Evolutionary conservation across 2,329 filamentous ascomycete species (phyloP).

Genomic region (Epicoccum sorghinum): DNA sequence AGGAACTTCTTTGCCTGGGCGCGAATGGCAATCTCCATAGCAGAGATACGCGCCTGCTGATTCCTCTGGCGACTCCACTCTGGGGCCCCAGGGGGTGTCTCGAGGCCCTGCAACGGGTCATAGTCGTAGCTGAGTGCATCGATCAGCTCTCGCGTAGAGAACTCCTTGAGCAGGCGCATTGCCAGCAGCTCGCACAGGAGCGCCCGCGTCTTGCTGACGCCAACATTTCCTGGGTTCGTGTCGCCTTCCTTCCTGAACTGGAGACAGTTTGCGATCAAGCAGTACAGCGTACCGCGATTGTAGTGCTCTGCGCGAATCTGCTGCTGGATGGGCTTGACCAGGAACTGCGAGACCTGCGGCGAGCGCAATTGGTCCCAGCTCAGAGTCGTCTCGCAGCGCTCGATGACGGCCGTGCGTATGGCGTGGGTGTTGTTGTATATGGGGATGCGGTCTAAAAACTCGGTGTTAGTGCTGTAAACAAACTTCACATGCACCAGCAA

Average conservation of each 20-base stretch:
- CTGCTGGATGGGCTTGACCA: conserved; percentile 93
- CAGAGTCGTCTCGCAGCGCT: conserved; percentile 87
- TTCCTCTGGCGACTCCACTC: conserved; percentile 34
- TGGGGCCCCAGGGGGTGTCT: conserved; percentile 49
- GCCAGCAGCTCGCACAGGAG: conserved; percentile 90
- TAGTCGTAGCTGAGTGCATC: conserved; percentile 96
- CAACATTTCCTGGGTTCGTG: conserved; percentile 80
- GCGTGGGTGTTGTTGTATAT: conserved; percentile 91
- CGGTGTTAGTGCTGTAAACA: conserved; percentile 34
- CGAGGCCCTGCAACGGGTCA: conserved; percentile 84
- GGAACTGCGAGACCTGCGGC: conserved; percentile 94
- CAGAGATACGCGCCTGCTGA: conserved; percentile 79
- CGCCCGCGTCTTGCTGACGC: conserved; percentile 81
- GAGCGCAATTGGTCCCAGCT: conserved; percentile 95
- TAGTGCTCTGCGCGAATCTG: conserved; percentile 84
- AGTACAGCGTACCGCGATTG: conserved; percentile 84
- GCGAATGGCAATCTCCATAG: conserved; percentile 89
- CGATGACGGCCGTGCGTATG: conserved; percentile 81
- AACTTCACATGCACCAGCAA: conserved; percentile 9
- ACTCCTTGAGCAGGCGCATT: conserved; percentile 88
- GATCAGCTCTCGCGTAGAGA: conserved; percentile 85
- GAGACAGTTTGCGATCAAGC: conserved; percentile 89
- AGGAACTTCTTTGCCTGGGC: conserved; percentile 92
- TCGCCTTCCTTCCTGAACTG: conserved; percentile 91
- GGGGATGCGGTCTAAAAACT: conserved; percentile 74